Percentiles rank a stretch among this genome's conserved stretches.
Conservation (phyloP, 768 basidiomycete genomes). For the Psilocybe sp. region DNA sequence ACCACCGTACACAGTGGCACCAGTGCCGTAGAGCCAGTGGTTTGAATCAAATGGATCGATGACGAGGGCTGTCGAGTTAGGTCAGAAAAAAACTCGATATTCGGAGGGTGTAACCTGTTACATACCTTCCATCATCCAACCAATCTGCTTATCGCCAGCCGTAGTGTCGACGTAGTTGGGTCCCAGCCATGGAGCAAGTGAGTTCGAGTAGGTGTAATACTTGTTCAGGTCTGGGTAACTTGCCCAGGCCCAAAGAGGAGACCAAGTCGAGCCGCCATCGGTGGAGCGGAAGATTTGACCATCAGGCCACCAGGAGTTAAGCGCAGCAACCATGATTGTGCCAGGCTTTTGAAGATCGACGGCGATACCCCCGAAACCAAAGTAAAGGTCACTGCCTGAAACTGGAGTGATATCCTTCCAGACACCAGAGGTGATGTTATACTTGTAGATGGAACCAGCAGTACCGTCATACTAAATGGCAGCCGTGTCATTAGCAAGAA, state of each 20-base stretch:
- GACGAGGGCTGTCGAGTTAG: constrained; percentile 33
- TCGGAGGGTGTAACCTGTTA: neutral
- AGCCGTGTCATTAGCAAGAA: neutral
- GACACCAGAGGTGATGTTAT: constrained; percentile 48
- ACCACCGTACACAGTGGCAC: constrained; percentile 60
- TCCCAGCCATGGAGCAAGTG: constrained; percentile 60
- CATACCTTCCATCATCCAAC: constrained; percentile 71
- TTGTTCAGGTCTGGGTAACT: constrained; percentile 44
- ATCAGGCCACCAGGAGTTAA: constrained; percentile 66
- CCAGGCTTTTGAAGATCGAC: constrained; percentile 61
- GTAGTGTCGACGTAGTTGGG: constrained; percentile 42
- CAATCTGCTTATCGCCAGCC: constrained; percentile 48
- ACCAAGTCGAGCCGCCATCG: constrained; percentile 58
- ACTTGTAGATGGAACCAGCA: constrained; percentile 46
- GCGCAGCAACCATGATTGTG: constrained; percentile 65
- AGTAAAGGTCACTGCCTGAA: constrained; percentile 53
- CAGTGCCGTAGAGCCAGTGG: constrained; percentile 73
- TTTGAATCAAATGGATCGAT: constrained; percentile 70
- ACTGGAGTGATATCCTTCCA: constrained; percentile 62
- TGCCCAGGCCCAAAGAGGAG: constrained; percentile 54
- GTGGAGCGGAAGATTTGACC: constrained; percentile 64
- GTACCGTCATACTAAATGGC: constrained; percentile 50
- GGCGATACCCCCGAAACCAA: constrained; percentile 61
- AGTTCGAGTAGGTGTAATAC: constrained; percentile 53
- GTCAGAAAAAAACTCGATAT: neutral